phyloP scores from a whole-genome alignment of 2,329 filamentous ascomycete species.

The Thelonectria olida region DNA sequence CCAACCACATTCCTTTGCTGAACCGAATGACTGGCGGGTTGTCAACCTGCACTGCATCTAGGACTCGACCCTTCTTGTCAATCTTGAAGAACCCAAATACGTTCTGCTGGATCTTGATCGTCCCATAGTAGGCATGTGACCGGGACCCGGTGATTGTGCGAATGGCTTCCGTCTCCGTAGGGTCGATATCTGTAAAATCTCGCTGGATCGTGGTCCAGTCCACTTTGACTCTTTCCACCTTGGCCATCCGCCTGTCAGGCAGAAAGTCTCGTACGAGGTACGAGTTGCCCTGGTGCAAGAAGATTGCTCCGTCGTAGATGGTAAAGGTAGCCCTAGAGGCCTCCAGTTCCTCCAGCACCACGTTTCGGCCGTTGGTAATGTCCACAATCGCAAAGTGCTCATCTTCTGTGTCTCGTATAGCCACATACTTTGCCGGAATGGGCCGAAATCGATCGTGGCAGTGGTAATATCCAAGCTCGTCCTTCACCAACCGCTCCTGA shows the following conservation, averaged over 20 bases:
- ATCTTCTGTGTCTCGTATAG: conserved; percentile 87
- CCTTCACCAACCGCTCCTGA: conserved; percentile 75
- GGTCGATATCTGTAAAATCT: conserved; percentile 94
- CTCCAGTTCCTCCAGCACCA: conserved; percentile 94
- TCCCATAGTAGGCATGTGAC: conserved; percentile 83
- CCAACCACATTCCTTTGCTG: conserved; percentile 94
- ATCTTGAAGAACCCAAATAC: conserved; percentile 98
- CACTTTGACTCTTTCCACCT: conserved; percentile 88
- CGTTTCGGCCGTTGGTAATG: conserved; percentile 81
- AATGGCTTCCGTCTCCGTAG: conserved; percentile 89
- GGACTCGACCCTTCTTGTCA: conserved; percentile 83
- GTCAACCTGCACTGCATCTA: conserved; percentile 92
- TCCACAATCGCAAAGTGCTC: conserved; percentile 96
- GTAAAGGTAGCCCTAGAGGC: conserved; percentile 95
- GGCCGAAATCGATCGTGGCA: conserved; percentile 90
- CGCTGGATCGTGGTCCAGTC: conserved; percentile 95
- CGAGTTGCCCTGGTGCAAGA: conserved; percentile 92
- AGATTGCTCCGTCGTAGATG: conserved; percentile 96
- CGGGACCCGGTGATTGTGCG: conserved; percentile 71
- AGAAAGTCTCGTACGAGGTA: conserved; percentile 92
- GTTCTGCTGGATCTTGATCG: conserved; percentile 84
- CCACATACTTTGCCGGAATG: conserved; percentile 81
- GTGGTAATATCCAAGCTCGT: conserved; percentile 85
- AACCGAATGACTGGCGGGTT: conserved; percentile 89
- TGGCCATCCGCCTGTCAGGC: conserved; percentile 82